Conservation (phyloP, 768 basidiomycete species). For the Strobilomyces echinocephalus region DNA sequence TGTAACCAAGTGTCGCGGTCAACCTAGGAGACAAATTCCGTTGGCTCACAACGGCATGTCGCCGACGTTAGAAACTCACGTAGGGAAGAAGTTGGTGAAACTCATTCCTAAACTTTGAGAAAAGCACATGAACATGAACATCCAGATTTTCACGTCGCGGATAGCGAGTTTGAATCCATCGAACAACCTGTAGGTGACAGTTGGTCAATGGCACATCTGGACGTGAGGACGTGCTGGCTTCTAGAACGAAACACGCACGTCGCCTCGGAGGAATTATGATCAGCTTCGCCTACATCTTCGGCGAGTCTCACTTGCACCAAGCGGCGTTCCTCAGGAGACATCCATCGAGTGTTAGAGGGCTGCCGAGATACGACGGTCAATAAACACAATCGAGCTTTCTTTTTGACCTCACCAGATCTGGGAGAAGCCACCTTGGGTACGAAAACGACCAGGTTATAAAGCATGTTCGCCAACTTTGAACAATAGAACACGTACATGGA, state of each 20-base stretch:
- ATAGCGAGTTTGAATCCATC: constrained; percentile 28
- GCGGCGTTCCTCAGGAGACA: too few relatives aligned
- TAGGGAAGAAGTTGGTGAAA: constrained; percentile 58
- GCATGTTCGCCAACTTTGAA: too few relatives aligned
- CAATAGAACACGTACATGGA: not conserved
- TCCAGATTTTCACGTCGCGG: constrained; percentile 47
- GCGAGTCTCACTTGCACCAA: too few relatives aligned
- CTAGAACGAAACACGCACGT: too few relatives aligned
- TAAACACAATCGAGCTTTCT: not conserved
- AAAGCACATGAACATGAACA: constrained; percentile 48
- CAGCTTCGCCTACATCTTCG: too few relatives aligned
- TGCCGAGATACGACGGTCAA: not conserved
- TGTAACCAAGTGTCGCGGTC: constrained; percentile 42
- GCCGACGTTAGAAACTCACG: constrained; percentile 27
- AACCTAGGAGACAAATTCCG: constrained; percentile 13
- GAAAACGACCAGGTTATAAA: not conserved
- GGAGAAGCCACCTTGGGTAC: not conserved
- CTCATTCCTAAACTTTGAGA: constrained; percentile 37
- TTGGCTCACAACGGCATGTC: not conserved
- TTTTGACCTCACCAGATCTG: too few relatives aligned
- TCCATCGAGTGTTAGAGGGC: too few relatives aligned
- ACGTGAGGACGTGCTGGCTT: too few relatives aligned
- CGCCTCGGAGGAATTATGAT: too few relatives aligned
- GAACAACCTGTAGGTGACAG: constrained; percentile 34
- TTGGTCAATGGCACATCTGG: too few relatives aligned